Conservation (phyloP, 2,329 filamentous ascomycete genomes). For the Thyridium curvatum region DNA sequence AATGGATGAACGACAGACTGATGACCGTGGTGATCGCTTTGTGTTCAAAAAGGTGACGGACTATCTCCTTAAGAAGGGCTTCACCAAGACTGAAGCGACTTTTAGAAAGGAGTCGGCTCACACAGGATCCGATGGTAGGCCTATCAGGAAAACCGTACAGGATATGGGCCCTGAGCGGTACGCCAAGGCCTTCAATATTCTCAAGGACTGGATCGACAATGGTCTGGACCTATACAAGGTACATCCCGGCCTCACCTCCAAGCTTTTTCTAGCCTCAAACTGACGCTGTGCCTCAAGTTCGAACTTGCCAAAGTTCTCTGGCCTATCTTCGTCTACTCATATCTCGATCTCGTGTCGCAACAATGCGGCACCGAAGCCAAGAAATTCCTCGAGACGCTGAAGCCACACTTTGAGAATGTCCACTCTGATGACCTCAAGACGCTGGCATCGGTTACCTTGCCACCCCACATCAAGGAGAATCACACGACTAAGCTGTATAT, state of each 20-base stretch:
- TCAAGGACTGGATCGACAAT: conserved; percentile 82
- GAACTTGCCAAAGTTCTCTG: conserved; percentile 84
- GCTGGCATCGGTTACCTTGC: conserved; percentile 67
- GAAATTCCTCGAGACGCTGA: conserved; percentile 64
- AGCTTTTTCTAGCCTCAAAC: conserved; percentile 1
- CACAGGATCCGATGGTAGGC: conserved; percentile 73
- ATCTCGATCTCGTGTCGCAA: conserved; percentile 69
- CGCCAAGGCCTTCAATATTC: conserved; percentile 63
- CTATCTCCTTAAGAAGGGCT: conserved; percentile 92
- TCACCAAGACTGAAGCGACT: conserved; percentile 85
- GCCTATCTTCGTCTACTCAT: conserved; percentile 93
- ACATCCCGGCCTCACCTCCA: conserved; percentile 15
- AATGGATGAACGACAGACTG: too few species aligned
- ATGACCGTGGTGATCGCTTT: too few species aligned
- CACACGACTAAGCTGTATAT: conserved; percentile 73
- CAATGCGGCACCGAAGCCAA: conserved; percentile 68
- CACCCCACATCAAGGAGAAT: conserved; percentile 74
- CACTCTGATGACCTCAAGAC: conserved; percentile 75
- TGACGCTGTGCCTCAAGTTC: conserved; percentile 46
- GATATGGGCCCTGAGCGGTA: conserved; percentile 74
- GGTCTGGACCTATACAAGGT: conserved; percentile 93
- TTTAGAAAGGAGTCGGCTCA: conserved; percentile 86
- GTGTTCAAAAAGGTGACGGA: conserved; percentile 78
- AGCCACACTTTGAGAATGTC: conserved; percentile 63
- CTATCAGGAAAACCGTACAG: conserved; percentile 59